Evolutionary conservation across 192 early-diverging fungal genomes (phyloP), one percentile per base, ranked within the genome.

Genomic region (Entrophospora sp.): DNA sequence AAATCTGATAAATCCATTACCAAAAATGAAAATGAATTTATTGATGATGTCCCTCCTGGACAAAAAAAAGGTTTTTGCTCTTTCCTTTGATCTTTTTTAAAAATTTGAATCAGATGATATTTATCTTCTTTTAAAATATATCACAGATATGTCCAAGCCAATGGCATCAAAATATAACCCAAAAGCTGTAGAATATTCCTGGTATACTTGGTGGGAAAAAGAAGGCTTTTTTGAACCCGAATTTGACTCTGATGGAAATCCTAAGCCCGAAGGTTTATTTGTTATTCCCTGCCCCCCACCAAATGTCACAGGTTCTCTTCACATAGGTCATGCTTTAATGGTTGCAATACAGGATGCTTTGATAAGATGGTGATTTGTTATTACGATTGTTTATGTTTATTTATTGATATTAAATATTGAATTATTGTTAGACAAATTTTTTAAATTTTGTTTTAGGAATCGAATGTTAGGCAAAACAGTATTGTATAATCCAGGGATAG

Each of bases 161-260:
- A 89, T 96, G 81, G 88, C 93, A 5, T 75, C 76, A 32, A 76
- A 83, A 56, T 99, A 97, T 75, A 87, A 95, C 63, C 93, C 95
- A 10, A 80, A 67, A 44, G 91, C 87, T 30, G 97, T 99, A 27
- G 97, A 99, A 73, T 75, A 91, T 24, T 86, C 92, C 24, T 99
- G 95, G 97, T 95, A 97, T 73, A 84, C 80, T 28, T 99, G 95
- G 93, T 97, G 97, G 95, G 92, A 93, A 75, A 87, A 92, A 79
- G 76, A 89, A 70, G 90, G 88, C 10, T 91, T 82, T 74, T 97
- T 99, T 69, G 81, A 93, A 70, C 97, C 97, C 12, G 76, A 85
- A 66, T 75, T 91, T 55, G 80, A 77, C 2, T 67, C 75, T 22
- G 84, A 91, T 63, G 93, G 90, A 49, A 80, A 88, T 68, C 63